Conservation (phyloP, 371 early-diverging fungal species). For the Rhizopus arrhizus region DNA sequence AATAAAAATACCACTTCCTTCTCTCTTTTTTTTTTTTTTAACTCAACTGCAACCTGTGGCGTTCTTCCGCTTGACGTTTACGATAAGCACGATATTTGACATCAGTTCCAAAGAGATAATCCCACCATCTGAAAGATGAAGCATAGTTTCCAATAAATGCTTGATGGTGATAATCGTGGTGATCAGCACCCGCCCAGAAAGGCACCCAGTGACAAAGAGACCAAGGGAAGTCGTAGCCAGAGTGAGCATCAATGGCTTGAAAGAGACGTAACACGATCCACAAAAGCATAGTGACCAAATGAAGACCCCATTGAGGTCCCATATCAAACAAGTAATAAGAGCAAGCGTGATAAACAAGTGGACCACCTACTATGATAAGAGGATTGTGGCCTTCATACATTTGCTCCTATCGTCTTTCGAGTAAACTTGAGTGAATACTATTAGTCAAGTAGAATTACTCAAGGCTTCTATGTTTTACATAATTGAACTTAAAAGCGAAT, state of each 20-base stretch:
- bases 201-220: slow-evolving; percentile 78
- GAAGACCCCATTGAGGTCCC: slow-evolving; percentile 65
- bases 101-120: slow-evolving; percentile 82
- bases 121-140: slow-evolving; percentile 85
- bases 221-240: slow-evolving; percentile 96
- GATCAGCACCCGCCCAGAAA: slow-evolving; percentile 84
- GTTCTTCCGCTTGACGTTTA: slow-evolving; percentile 43
- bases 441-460: slow-evolving; percentile 11
- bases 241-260: slow-evolving; percentile 91
- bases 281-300: slow-evolving; percentile 75
- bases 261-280: slow-evolving; percentile 84
- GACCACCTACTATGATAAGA: slow-evolving; percentile 72
- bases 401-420: slow-evolving; percentile 54
- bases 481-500: neutral
- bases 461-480: slow-evolving; percentile 5
- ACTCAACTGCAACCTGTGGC: slow-evolving; percentile 13
- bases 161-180: slow-evolving; percentile 86
- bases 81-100: slow-evolving; percentile 71
- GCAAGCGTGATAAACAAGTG: slow-evolving; percentile 54
- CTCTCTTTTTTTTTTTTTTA: neutral
- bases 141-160: slow-evolving; percentile 84
- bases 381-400: slow-evolving; percentile 76
- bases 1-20: neutral
- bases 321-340: slow-evolving; percentile 19
- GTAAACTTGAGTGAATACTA: slow-evolving; percentile 20